Percentiles rank a stretch among this genome's conserved stretches.
These are phyloP conservation scores for Cystobasidium sp. DNA, from an alignment of 1,284 basidiomycete species.

Conservation along the genomic window DNA sequence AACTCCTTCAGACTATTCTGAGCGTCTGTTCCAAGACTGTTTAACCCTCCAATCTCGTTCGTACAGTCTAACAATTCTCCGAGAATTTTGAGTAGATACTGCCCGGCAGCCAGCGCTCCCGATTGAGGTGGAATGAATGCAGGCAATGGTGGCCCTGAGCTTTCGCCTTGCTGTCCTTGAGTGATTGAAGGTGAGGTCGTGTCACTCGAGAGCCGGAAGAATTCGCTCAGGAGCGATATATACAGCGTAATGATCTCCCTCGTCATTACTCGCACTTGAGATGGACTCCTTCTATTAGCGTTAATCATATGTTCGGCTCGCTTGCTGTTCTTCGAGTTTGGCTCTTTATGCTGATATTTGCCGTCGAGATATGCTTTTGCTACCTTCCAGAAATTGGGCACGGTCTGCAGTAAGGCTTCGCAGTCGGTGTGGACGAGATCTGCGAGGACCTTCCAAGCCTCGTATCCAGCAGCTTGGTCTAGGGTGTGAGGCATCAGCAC, in stretches of 20 bases:
- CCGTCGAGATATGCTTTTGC: constrained; percentile 89
- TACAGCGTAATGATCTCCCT: constrained; percentile 87
- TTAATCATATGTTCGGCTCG: constrained; percentile 25
- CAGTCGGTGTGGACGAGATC: constrained; percentile 64
- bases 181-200: constrained; percentile 67
- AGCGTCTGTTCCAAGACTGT: constrained; percentile 69
- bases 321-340: not conserved
- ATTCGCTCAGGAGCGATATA: constrained; percentile 80
- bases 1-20: constrained; percentile 71
- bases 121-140: constrained; percentile 74
- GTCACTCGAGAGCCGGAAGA: constrained; percentile 77
- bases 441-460: constrained; percentile 79
- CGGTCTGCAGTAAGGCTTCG: constrained; percentile 62
- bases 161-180: constrained; percentile 56
- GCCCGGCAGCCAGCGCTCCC: constrained; percentile 79
- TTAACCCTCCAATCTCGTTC: constrained; percentile 69
- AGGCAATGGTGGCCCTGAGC: constrained; percentile 57
- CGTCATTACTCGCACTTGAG: constrained; percentile 87
- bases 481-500: constrained; percentile 7
- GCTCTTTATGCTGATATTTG: constrained; percentile 76
- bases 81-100: constrained; percentile 78
- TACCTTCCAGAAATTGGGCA: constrained; percentile 94
- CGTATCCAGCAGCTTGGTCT: constrained; percentile 69
- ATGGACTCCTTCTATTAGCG: constrained; percentile 58
- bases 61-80: constrained; percentile 83